Evolutionary conservation across 768 basidiomycete species (phyloP).

Genomic region (Tulasnella calospora): DNA sequence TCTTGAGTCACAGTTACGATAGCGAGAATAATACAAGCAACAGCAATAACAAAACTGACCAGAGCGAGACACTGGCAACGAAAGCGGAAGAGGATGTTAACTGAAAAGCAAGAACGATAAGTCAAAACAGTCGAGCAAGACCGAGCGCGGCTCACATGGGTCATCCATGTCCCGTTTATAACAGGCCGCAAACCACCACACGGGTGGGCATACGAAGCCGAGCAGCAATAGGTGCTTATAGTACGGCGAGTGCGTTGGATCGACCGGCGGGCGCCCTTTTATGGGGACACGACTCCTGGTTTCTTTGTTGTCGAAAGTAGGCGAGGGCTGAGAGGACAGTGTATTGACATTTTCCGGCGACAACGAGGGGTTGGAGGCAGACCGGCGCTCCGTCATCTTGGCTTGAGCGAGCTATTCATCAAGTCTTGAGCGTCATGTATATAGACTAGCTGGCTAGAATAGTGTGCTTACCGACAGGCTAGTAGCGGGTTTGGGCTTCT

Average conservation of each 20-base stretch:
- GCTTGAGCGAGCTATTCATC: neutral
- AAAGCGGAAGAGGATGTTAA: constrained; percentile 1
- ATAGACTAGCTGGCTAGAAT: neutral
- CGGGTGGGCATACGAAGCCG: neutral
- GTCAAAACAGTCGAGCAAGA: neutral
- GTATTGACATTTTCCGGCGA: neutral
- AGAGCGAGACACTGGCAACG: neutral
- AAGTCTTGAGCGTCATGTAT: neutral
- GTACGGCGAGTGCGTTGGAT: neutral
- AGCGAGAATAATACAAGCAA: neutral
- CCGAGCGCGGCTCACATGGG: neutral
- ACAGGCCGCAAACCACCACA: constrained; percentile 12
- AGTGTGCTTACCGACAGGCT: neutral
- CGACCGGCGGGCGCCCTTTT: neutral
- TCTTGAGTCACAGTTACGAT: neutral
- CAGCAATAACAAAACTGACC: neutral
- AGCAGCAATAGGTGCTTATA: constrained; percentile 2
- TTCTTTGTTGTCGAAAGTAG: neutral
- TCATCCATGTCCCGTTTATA: constrained; percentile 7
- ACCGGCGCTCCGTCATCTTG: neutral
- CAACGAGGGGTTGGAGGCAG: neutral
- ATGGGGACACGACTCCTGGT: neutral
- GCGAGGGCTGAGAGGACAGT: neutral
- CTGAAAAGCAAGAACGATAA: neutral
- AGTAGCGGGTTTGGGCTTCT: neutral